These are phyloP conservation scores for Rubus idaeus DNA, from an alignment of 306 rosid genomes.

Conservation along the genomic window DNA sequence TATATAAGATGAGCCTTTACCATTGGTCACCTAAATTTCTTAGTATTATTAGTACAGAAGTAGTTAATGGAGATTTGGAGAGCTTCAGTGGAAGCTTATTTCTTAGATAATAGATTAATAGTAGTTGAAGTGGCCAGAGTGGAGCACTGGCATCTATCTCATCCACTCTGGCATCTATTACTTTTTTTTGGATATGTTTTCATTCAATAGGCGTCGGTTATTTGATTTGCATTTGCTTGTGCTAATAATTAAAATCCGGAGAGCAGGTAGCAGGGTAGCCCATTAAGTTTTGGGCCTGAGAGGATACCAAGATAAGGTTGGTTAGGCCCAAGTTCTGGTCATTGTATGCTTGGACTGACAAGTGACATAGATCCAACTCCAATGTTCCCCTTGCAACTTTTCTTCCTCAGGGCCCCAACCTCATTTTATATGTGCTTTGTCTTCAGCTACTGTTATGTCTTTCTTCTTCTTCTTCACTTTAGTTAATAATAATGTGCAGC, in stretches of 20 bases:
- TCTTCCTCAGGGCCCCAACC: background rate
- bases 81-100: conserved; percentile 12
- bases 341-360: background rate
- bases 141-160: conserved; percentile 3
- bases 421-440: background rate
- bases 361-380: background rate
- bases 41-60: conserved; percentile 6
- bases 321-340: background rate
- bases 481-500: too few species aligned
- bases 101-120: background rate
- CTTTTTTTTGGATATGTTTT: background rate
- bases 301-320: background rate
- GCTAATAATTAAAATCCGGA: background rate
- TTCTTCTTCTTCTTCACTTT: too few species aligned
- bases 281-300: background rate
- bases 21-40: conserved; percentile 30
- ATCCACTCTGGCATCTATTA: background rate
- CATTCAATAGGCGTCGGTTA: background rate
- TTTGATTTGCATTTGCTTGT: conserved; percentile 7
- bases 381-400: background rate
- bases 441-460: background rate
- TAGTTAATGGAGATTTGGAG: background rate
- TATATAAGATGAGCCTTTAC: conserved; percentile 24
- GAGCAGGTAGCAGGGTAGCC: background rate
- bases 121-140: background rate